Evolutionary conservation across 2,329 filamentous ascomycete species (phyloP).

Genomic region (Exophiala lecanii-corni): DNA sequence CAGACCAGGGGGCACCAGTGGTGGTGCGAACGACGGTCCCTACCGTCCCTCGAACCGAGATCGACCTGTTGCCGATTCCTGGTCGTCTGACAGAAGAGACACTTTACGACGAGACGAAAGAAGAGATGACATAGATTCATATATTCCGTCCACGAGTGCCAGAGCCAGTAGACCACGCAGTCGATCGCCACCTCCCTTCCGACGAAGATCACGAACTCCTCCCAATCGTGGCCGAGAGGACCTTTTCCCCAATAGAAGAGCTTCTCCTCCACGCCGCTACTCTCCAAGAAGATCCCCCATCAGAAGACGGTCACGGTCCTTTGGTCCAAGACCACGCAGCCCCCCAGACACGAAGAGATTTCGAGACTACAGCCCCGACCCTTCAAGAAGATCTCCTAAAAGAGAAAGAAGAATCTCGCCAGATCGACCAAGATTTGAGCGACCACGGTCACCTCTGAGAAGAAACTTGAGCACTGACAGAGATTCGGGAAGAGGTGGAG

Average conservation of each 20-base stretch:
- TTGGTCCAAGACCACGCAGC: conserved; percentile 31
- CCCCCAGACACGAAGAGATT: conserved; percentile 32
- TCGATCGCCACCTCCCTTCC: conserved; percentile 38
- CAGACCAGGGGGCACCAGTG: conserved; percentile 25
- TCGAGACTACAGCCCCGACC: conserved; percentile 35
- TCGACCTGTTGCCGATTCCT: conserved; percentile 21
- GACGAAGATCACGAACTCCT: conserved; percentile 41
- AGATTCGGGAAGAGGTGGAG: conserved; percentile 26
- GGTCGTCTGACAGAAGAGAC: conserved; percentile 19
- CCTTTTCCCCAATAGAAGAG: conserved; percentile 34
- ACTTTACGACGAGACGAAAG: conserved; percentile 18
- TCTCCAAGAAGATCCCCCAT: conserved; percentile 41
- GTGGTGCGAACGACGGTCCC: conserved; percentile 16
- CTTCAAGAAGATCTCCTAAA: conserved; percentile 31
- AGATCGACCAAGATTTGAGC: conserved; percentile 29
- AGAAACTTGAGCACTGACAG: conserved; percentile 31
- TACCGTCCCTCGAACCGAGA: conserved; percentile 23
- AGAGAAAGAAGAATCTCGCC: conserved; percentile 33
- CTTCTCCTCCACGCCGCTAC: conserved; percentile 36
- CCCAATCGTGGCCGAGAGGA: conserved; percentile 35
- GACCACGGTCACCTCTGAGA: conserved; percentile 32
- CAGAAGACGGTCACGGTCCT: conserved; percentile 38
- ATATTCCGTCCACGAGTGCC: conserved; percentile 23
- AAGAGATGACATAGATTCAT: conserved; percentile 27
- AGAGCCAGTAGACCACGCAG: conserved; percentile 31